Evolutionary conservation across 768 basidiomycete genomes (phyloP).

Genomic region (Hygrocybe punicea): DNA sequence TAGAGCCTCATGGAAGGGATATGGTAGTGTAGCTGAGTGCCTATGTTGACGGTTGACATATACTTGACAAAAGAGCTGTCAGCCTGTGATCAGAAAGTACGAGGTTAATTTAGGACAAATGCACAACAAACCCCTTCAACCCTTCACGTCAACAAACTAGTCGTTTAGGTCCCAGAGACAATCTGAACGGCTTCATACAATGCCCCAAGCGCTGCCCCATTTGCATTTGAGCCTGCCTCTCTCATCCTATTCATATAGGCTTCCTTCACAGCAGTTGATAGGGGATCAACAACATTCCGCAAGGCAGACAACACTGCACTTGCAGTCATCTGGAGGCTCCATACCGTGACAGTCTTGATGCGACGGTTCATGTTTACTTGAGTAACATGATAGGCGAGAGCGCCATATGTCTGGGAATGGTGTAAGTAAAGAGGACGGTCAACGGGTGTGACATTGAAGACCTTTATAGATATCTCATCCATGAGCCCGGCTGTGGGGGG

Average conservation of each 20-base stretch:
- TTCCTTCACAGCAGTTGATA: constrained; percentile 46
- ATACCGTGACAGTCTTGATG: constrained; percentile 84
- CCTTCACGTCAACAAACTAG: too few relatives aligned
- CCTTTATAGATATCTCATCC: constrained; percentile 85
- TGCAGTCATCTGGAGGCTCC: constrained; percentile 94
- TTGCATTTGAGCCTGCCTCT: not conserved
- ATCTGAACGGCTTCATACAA: not conserved
- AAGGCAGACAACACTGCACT: constrained; percentile 79
- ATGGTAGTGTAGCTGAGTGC: too few relatives aligned
- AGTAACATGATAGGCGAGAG: constrained; percentile 91
- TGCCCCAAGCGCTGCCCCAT: not conserved
- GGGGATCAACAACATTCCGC: constrained; percentile 71
- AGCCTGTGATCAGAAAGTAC: too few relatives aligned
- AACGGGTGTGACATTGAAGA: constrained; percentile 24
- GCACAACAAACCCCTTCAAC: too few relatives aligned
- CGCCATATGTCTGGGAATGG: constrained; percentile 70
- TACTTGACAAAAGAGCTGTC: too few relatives aligned
- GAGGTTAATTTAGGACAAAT: too few relatives aligned
- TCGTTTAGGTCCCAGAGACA: not conserved
- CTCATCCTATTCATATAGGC: constrained; percentile 28
- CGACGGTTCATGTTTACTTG: constrained; percentile 87
- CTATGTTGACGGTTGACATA: too few relatives aligned
- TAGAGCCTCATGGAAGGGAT: too few relatives aligned
- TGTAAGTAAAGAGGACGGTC: constrained; percentile 5
- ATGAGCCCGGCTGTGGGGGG: constrained; percentile 83